phyloP scores from a whole-genome alignment of 768 basidiomycete genomes.

The Boletellus emodensis region DNA sequence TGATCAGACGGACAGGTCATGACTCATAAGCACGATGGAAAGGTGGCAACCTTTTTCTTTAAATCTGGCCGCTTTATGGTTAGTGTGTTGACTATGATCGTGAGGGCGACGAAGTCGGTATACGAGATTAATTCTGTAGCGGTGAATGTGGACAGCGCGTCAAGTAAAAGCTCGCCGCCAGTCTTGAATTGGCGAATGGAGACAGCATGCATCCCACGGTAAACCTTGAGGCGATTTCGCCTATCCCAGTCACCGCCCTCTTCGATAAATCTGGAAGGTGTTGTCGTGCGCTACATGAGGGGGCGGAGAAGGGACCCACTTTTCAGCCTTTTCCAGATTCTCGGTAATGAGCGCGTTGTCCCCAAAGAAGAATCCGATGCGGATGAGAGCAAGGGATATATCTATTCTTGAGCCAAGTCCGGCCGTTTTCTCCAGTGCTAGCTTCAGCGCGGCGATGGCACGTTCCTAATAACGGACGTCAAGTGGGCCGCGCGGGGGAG shows the following conservation, averaged over 20 bases:
- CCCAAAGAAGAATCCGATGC: conserved; percentile 87
- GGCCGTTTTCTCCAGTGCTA: conserved; percentile 87
- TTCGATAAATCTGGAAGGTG: conserved; percentile 67
- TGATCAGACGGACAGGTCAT: conserved; percentile 1
- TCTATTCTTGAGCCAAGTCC: conserved; percentile 93
- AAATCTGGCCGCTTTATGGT: conserved; percentile 78
- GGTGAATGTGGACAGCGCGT: conserved; percentile 92
- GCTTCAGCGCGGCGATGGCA: conserved; percentile 75
- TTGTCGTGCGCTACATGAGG: background rate
- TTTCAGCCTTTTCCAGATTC: conserved; percentile 76
- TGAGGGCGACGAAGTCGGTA: conserved; percentile 84
- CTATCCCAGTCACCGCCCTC: conserved; percentile 98
- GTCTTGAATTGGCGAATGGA: conserved; percentile 89
- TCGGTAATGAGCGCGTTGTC: conserved; percentile 68
- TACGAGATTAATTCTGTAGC: conserved; percentile 86
- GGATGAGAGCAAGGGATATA: conserved; percentile 80
- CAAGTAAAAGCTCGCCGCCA: conserved; percentile 80
- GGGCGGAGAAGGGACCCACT: conserved; percentile 45
- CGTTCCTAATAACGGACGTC: conserved; percentile 49
- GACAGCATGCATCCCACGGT: conserved; percentile 79
- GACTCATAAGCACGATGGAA: background rate
- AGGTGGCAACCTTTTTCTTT: conserved; percentile 73
- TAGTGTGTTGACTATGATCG: conserved; percentile 76
- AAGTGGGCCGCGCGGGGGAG: background rate
- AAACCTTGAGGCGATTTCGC: conserved; percentile 94